Evolutionary conservation across 305 asterid genomes (phyloP).

Genomic region (Rubia tinctorum): DNA sequence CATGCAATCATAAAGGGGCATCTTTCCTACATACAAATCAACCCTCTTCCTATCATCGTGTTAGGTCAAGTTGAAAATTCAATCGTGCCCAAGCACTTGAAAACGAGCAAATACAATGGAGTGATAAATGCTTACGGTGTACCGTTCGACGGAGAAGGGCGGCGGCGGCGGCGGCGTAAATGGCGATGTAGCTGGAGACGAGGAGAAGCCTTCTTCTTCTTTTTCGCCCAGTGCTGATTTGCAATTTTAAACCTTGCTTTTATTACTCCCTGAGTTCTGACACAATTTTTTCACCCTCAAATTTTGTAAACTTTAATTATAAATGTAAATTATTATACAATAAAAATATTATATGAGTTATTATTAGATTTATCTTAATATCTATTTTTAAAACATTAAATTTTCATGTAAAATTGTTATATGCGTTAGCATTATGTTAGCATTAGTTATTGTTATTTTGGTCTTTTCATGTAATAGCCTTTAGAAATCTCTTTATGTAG

Average conservation of each 20-base stretch:
- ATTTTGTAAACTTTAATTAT: no score
- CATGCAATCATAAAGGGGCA: slow-evolving; percentile 96
- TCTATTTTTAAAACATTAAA: no score
- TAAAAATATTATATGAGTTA: no score
- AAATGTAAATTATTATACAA: no score
- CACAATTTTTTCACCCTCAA: no score
- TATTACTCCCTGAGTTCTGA: no score
- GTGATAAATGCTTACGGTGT: neutral
- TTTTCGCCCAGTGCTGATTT: neutral
- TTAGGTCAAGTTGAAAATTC: neutral
- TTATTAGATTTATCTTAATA: no score
- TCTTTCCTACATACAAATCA: slow-evolving; percentile 22
- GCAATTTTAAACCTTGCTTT: neutral
- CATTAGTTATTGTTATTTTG: no score
- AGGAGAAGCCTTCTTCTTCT: neutral
- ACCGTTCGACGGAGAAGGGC: neutral
- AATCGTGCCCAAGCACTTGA: neutral
- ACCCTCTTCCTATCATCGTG: neutral
- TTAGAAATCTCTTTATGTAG: no score
- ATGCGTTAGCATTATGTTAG: no score
- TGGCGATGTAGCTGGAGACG: neutral
- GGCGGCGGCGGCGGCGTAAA: neutral
- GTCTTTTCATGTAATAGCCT: no score
- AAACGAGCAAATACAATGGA: neutral
- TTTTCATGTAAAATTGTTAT: no score